Percentiles rank a stretch among this genome's conserved stretches.
phyloP scores from a whole-genome alignment of 441 rosid species.

The Syzygium syzygioides region DNA sequence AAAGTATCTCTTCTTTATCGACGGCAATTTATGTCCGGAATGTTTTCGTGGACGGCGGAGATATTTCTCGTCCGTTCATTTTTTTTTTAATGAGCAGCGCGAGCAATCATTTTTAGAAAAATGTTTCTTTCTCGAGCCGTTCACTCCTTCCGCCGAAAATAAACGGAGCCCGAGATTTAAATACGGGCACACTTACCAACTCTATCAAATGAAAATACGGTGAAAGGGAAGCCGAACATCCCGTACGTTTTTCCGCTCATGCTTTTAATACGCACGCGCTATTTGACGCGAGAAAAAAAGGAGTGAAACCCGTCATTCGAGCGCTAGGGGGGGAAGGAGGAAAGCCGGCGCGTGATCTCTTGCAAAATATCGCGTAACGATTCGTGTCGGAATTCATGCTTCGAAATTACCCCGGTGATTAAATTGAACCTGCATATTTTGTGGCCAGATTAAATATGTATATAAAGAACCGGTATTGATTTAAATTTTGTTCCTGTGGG shows the following conservation, averaged over 20 bases:
- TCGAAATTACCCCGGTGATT: not conserved
- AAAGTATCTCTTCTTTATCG: not conserved
- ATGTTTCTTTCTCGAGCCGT: fast-evolving
- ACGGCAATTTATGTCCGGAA: fast-evolving
- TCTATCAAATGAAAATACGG: not conserved
- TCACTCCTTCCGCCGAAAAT: fast-evolving
- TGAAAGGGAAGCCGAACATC: not conserved
- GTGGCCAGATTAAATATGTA: not conserved
- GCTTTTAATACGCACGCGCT: not conserved
- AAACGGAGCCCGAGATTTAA: fast-evolving
- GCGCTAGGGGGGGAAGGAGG: fast-evolving
- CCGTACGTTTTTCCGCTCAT: not conserved
- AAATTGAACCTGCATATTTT: not conserved
- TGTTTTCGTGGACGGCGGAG: fast-evolving
- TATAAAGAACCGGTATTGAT: not conserved
- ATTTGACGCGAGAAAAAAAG: not conserved
- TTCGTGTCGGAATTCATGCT: not conserved
- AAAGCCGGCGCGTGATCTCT: not conserved
- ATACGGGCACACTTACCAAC: too few relatives aligned
- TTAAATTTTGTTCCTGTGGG: not conserved
- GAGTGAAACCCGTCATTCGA: not conserved
- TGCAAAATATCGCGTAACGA: not conserved
- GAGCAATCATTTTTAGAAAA: not conserved
- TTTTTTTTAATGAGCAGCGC: fast-evolving
- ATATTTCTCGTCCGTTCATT: not conserved